Conservation (phyloP, 2,329 filamentous ascomycete genomes). For the Pseudogymnoascus sp. region DNA sequence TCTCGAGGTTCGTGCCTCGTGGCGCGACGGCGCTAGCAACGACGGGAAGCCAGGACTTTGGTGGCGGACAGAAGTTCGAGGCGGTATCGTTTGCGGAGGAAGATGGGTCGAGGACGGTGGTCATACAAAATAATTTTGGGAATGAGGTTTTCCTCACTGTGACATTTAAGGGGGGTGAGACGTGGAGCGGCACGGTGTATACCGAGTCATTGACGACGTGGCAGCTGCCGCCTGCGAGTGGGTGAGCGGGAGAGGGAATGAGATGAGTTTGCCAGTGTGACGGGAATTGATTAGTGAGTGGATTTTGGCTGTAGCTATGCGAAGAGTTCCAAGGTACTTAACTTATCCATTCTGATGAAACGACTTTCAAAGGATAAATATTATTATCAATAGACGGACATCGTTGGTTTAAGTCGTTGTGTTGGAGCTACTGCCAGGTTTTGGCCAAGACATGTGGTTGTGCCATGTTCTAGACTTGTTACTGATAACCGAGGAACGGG, state of each 20-base stretch:
- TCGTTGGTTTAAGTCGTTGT: neutral
- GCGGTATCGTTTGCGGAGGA: slow-evolving; percentile 41
- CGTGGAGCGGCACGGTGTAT: slow-evolving; percentile 35
- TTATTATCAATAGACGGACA: neutral
- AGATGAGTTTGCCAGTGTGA: neutral
- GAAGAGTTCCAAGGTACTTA: neutral
- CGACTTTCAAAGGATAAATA: neutral
- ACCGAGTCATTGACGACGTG: slow-evolving; percentile 34
- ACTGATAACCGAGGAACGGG: neutral
- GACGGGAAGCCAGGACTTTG: slow-evolving; percentile 38
- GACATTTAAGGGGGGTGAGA: slow-evolving; percentile 29
- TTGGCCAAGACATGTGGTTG: neutral
- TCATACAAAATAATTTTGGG: slow-evolving; percentile 41
- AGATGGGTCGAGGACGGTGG: slow-evolving; percentile 38
- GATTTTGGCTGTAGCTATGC: neutral
- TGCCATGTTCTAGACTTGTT: neutral
- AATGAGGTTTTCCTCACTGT: slow-evolving; percentile 39
- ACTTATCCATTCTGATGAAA: neutral
- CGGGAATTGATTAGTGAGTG: neutral
- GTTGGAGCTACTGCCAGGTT: neutral
- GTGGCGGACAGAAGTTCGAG: slow-evolving; percentile 34
- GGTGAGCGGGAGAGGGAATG: neutral
- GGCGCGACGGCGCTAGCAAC: slow-evolving; percentile 38
- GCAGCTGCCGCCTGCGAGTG: slow-evolving; percentile 15
- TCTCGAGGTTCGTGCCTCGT: slow-evolving; percentile 40